A percentile compares a stretch with the other conserved stretches of the same genome.
phyloP scores from a whole-genome alignment of 768 basidiomycete species.

The Guyanaporus albipodus region DNA sequence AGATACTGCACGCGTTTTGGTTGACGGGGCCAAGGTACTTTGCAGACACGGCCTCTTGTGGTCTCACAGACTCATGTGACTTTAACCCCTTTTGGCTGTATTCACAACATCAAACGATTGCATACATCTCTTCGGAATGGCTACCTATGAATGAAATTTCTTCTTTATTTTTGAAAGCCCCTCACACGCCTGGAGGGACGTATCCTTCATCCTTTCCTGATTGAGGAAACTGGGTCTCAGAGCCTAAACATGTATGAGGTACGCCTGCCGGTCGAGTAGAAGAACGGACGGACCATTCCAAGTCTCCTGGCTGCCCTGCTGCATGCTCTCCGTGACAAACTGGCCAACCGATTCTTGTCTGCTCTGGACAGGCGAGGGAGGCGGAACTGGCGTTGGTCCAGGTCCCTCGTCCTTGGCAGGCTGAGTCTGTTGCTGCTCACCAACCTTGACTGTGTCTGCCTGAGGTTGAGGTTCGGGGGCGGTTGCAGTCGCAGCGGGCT shows the following conservation, averaged over 20 bases:
- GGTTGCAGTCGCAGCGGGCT: not conserved
- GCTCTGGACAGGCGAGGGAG: not conserved
- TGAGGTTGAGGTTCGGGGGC: not conserved
- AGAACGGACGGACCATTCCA: slow-evolving; percentile 1
- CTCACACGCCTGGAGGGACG: too few relatives aligned
- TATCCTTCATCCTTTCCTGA: not conserved
- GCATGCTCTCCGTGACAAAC: not conserved
- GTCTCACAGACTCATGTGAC: too few relatives aligned
- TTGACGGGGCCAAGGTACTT: too few relatives aligned
- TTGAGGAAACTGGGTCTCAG: not conserved
- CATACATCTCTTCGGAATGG: too few relatives aligned
- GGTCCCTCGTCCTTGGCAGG: not conserved
- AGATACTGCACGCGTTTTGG: too few relatives aligned
- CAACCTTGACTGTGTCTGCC: not conserved
- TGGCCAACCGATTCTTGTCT: not conserved
- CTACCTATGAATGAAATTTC: too few relatives aligned
- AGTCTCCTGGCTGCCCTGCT: not conserved
- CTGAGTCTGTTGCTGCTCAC: not conserved
- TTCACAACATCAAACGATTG: too few relatives aligned
- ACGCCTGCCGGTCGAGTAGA: too few relatives aligned
- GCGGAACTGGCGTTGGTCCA: not conserved
- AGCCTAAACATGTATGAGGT: not conserved
- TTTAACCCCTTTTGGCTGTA: too few relatives aligned
- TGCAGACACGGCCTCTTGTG: too few relatives aligned
- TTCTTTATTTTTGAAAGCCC: too few relatives aligned